These are phyloP conservation scores for Thuidium tamariscinum DNA, from an alignment of 225 moss, liverwort and hornwort species.

Conservation along the genomic window DNA sequence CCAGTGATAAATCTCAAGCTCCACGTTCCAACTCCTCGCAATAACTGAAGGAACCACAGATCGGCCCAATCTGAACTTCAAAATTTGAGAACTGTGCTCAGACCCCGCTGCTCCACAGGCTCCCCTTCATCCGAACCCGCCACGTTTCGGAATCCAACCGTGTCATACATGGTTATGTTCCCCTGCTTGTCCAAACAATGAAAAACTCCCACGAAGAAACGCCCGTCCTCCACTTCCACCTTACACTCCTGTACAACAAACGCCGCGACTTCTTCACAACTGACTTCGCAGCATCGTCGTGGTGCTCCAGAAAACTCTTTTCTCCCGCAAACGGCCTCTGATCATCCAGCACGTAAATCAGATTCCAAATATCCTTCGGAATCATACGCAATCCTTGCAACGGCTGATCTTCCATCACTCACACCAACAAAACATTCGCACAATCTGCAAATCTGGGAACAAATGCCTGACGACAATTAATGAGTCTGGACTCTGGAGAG, in stretches of 20 bases:
- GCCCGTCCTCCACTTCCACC: slow-evolving; percentile 64
- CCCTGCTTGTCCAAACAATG: slow-evolving; percentile 75
- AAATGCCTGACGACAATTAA: too few species aligned
- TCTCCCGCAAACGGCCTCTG: not conserved
- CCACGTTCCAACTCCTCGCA: not conserved
- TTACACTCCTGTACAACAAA: slow-evolving; percentile 46
- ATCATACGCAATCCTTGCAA: too few species aligned
- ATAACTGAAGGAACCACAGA: not conserved
- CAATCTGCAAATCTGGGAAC: too few species aligned
- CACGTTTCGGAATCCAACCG: slow-evolving; percentile 29
- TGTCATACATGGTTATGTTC: too few species aligned
- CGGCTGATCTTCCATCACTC: too few species aligned
- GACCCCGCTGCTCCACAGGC: slow-evolving; percentile 33
- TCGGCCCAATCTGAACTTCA: not conserved
- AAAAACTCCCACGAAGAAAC: slow-evolving; percentile 55
- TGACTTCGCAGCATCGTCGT: not conserved
- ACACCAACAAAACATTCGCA: too few species aligned
- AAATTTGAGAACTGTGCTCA: not conserved
- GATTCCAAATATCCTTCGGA: too few species aligned
- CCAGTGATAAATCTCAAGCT: not conserved
- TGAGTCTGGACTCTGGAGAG: too few species aligned
- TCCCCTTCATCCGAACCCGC: not conserved
- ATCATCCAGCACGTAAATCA: not conserved
- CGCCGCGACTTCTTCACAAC: slow-evolving; percentile 28
- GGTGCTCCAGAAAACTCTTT: not conserved